Base-by-base conservation (phyloP, 305 asterid genomes). In the Withania somnifera region DNA sequence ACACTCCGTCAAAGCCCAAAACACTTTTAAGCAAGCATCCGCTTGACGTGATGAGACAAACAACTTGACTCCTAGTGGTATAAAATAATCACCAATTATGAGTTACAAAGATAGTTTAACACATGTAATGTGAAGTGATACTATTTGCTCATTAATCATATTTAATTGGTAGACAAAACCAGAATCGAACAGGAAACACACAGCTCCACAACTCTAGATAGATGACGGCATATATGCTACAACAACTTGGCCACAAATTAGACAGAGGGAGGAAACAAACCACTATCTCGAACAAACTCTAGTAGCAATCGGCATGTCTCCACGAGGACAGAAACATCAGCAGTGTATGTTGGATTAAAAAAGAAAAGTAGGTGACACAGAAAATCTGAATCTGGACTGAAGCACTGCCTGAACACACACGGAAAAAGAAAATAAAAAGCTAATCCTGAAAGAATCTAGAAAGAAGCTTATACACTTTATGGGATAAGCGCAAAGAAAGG, bases 291-390 rank as follows among this genome's bases (percentile, higher is more conserved):
- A 85, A 83, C 90, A 84, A 91, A 92, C 84, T 93, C 89, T 80
- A 84, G 89, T 83, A 96, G 91, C 85, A 89, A 88, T 61, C 87
- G 89, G 88, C 99, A 94, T 66, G 91, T 86, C 92, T 92, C 94
- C 91, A 90, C 96, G 30, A 96, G 95, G 80, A 89, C 93, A 58
- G 96, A 86, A 89, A 92, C 81, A 87, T 96, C 99, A 86, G 89
- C 86, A 77, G 77, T 88, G 61, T 89, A 79, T 89, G 88, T 89
- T 82, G 98, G 97, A 84, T 91, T 93, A 82, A 92, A 92, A 93
- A 96, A 96, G 90, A 93, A 96, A 86, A 92, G 92, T 79, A 96
- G 91, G 90, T 87, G 94, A 83, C 87, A 87, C 69, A 94, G 91
- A 86, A 91, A 94, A 88, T 90, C 90, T 50, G 98, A 93, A 84